Conservation (phyloP, 768 basidiomycete species). For the Hericium alpestre region DNA sequence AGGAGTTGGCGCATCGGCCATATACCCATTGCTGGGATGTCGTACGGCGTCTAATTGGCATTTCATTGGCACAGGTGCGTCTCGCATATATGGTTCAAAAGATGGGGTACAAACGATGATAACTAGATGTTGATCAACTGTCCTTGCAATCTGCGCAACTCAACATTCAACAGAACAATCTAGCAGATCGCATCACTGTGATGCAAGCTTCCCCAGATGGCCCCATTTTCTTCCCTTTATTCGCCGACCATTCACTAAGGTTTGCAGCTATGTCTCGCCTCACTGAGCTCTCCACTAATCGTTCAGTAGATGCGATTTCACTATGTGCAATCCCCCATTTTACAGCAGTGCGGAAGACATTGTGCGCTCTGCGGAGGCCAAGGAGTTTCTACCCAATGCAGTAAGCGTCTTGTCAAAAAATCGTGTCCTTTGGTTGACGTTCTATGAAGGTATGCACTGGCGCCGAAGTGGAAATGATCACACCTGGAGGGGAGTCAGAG, state of each 20-base stretch:
- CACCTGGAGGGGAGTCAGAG: constrained; percentile 69
- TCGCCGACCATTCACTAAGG: no score
- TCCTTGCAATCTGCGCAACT: constrained; percentile 46
- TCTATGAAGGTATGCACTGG: constrained; percentile 69
- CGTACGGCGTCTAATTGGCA: constrained; percentile 40
- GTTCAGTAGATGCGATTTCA: constrained; percentile 50
- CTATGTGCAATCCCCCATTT: constrained; percentile 97
- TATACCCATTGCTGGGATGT: constrained; percentile 76
- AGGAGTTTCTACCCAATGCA: constrained; percentile 58
- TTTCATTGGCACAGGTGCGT: constrained; percentile 60
- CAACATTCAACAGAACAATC: constrained; percentile 50
- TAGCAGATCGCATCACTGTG: constrained; percentile 42
- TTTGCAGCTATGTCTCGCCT: not conserved
- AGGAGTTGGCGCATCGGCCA: constrained; percentile 84
- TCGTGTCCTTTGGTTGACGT: not conserved
- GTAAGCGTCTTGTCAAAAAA: constrained; percentile 30
- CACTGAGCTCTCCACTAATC: not conserved
- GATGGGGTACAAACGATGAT: not conserved
- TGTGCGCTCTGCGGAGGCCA: constrained; percentile 41
- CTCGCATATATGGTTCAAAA: not conserved
- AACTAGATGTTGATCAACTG: constrained; percentile 55
- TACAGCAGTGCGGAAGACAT: constrained; percentile 72
- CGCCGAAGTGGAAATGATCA: constrained; percentile 80
- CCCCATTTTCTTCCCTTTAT: constrained; percentile 29
- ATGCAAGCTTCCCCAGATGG: constrained; percentile 25